These are phyloP conservation scores for Aureobasidium musti DNA, from an alignment of 2,329 filamentous ascomycete species.

Conservation along the genomic window DNA sequence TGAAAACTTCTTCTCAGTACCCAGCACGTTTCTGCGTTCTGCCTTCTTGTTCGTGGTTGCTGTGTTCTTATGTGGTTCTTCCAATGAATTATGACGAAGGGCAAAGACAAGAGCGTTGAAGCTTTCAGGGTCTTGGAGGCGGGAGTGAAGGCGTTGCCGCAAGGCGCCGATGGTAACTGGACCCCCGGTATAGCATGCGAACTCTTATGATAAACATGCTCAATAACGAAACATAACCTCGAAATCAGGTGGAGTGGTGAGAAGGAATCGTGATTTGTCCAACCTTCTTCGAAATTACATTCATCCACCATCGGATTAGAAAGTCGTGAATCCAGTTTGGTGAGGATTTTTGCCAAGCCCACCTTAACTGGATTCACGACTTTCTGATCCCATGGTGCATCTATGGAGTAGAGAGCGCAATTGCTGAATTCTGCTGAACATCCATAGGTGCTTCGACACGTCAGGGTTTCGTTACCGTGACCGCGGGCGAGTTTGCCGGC, in stretches of 20 bases:
- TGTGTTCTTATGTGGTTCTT: too few relatives aligned
- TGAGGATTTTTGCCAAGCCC: too few relatives aligned
- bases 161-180: not conserved
- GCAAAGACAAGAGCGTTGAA: too few relatives aligned
- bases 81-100: not conserved
- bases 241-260: not conserved
- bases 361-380: too few relatives aligned
- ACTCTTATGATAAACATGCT: not conserved
- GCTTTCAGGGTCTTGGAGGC: not conserved
- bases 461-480: not conserved
- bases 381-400: too few relatives aligned
- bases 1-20: not conserved
- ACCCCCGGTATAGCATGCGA: not conserved
- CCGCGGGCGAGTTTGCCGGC: not conserved
- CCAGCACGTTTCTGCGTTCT: not conserved
- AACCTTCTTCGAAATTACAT: too few relatives aligned
- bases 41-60: not conserved
- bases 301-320: too few relatives aligned
- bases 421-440: not conserved
- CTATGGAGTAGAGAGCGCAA: not conserved
- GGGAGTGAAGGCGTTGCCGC: not conserved
- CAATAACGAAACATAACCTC: not conserved
- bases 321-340: too few relatives aligned
- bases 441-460: not conserved
- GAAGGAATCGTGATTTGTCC: too few relatives aligned